A percentile compares a stretch with the other conserved stretches of the same genome.
Conservation (phyloP, 164 flowering plant species). For the Kingdonia uniflora region DNA sequence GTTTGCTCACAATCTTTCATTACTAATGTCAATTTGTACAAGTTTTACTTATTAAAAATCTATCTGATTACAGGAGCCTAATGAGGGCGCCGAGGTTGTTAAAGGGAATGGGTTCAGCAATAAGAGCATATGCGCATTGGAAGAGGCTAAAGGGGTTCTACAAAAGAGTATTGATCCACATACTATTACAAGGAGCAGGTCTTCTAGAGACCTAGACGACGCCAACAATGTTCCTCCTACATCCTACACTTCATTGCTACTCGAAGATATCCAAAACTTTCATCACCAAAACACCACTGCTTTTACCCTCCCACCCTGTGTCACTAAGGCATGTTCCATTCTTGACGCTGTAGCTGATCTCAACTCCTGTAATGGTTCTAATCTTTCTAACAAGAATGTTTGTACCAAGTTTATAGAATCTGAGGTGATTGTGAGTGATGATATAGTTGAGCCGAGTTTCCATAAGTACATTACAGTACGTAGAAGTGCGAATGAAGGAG, state of each 20-base stretch:
- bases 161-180: conserved; percentile 10
- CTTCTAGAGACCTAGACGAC: conserved; percentile 37
- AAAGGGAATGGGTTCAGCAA: too few species aligned
- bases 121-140: conserved; percentile 1
- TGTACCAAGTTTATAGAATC: conserved; percentile 26
- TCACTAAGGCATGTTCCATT: conserved; percentile 82
- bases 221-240: conserved; percentile 27
- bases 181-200: conserved; percentile 28
- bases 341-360: conserved; percentile 93
- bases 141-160: conserved; percentile 11
- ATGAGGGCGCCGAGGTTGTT: neutral
- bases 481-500: conserved; percentile 26
- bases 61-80: too few species aligned
- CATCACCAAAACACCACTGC: conserved; percentile 47
- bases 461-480: conserved; percentile 84
- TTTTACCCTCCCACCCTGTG: conserved; percentile 63
- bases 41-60: too few species aligned
- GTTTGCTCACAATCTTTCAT: too few species aligned
- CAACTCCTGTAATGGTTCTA: conserved; percentile 47
- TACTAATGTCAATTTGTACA: too few species aligned
- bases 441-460: conserved; percentile 67
- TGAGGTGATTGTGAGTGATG: conserved; percentile 34
- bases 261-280: conserved; percentile 82
- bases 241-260: conserved; percentile 46
- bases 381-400: conserved; percentile 15